These are phyloP conservation scores for Microthlaspi erraticum DNA, from an alignment of 345 rosid genomes.

Conservation along the genomic window DNA sequence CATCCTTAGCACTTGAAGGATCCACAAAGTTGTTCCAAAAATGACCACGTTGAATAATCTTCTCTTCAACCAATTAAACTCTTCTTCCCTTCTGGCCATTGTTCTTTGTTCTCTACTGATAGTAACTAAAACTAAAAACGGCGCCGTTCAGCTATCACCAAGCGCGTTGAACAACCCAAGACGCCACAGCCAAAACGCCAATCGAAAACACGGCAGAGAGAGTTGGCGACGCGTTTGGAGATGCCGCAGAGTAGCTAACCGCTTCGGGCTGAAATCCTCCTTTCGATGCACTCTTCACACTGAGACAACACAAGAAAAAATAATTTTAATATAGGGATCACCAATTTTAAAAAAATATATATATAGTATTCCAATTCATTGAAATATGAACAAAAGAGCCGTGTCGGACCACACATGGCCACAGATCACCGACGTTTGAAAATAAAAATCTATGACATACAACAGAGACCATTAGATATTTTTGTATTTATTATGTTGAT, in stretches of 20 bases:
- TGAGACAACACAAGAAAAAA: conserved; percentile 4
- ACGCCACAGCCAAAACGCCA: conserved; percentile 22
- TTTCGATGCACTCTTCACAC: conserved; percentile 44
- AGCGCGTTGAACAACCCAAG: conserved; percentile 31
- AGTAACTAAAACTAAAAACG: conserved; percentile 1
- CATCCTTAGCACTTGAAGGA: not conserved
- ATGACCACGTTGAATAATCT: not conserved
- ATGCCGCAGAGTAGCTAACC: conserved; percentile 42
- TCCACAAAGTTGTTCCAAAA: conserved; percentile 4
- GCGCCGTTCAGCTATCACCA: conserved; percentile 19
- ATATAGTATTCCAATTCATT: not conserved
- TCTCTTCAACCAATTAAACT: not conserved
- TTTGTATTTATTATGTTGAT: conserved; percentile 7
- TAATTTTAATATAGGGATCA: not conserved
- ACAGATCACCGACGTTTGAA: conserved; percentile 37
- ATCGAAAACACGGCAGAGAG: conserved; percentile 4
- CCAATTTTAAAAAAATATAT: not conserved
- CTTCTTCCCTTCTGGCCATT: not conserved
- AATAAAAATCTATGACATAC: not conserved
- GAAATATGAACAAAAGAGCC: conserved; percentile 36
- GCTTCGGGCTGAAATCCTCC: conserved; percentile 33
- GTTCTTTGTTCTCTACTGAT: conserved; percentile 14
- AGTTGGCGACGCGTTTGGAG: conserved; percentile 27
- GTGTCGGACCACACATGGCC: conserved; percentile 41
- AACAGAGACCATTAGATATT: conserved; percentile 36